Evolutionary conservation across 768 basidiomycete species (phyloP).

Genomic region (Strobilomyces echinocephalus): DNA sequence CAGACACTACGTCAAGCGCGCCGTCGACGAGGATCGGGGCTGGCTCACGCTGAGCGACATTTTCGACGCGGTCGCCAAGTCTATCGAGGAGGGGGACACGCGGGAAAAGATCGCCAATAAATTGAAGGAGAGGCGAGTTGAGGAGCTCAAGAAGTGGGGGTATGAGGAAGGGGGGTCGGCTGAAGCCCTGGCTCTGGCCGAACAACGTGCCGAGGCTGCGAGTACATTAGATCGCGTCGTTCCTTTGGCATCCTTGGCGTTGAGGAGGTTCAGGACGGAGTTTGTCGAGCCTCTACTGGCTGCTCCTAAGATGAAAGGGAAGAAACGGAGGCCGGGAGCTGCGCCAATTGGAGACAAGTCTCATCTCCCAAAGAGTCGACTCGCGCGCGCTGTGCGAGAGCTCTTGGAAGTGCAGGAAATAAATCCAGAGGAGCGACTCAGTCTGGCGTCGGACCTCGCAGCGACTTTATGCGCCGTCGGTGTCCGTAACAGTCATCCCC

Average conservation of each 20-base stretch:
- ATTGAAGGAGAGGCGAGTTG: constrained; percentile 52
- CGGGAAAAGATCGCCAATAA: constrained; percentile 56
- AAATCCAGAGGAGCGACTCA: constrained; percentile 42
- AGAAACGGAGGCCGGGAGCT: constrained; percentile 46
- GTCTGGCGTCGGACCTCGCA: constrained; percentile 48
- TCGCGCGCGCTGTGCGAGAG: constrained; percentile 64
- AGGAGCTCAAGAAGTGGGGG: constrained; percentile 72
- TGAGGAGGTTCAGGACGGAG: constrained; percentile 68
- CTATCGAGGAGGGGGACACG: constrained; percentile 47
- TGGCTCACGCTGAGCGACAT: constrained; percentile 70
- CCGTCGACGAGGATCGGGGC: constrained; percentile 72
- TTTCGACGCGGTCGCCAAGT: constrained; percentile 54
- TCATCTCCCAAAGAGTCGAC: constrained; percentile 54
- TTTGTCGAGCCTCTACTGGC: constrained; percentile 65
- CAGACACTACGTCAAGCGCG: constrained; percentile 69
- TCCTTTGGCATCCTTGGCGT: constrained; percentile 57
- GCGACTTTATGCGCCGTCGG: constrained; percentile 49
- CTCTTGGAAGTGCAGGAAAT: constrained; percentile 52
- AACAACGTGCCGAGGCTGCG: constrained; percentile 71
- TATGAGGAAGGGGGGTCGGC: constrained; percentile 47
- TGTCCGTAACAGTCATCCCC: constrained; percentile 57
- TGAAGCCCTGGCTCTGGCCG: constrained; percentile 50
- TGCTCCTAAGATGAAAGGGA: constrained; percentile 57
- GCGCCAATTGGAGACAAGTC: constrained; percentile 36
- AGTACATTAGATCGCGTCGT: constrained; percentile 65